These are phyloP conservation scores for Tuber brumale DNA, from an alignment of 495 filamentous ascomycete genomes.

Conservation along the genomic window DNA sequence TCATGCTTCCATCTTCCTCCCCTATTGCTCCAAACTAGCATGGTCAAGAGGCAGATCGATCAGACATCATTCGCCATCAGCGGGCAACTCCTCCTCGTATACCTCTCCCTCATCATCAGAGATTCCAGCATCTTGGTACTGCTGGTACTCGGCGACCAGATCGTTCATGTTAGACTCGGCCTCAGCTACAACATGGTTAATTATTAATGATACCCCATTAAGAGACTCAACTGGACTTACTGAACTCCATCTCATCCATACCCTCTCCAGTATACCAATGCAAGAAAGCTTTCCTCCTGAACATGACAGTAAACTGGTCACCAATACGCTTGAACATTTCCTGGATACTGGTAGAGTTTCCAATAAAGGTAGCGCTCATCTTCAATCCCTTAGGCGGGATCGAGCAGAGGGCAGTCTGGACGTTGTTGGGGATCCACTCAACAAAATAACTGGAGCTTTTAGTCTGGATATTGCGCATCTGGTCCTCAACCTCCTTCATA, in stretches of 20 bases:
- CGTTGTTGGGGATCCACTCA: constrained; percentile 99
- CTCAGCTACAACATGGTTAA: constrained; percentile 77
- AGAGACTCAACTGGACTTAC: constrained; percentile 7
- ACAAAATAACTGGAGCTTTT: constrained; percentile 99
- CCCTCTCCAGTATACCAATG: constrained; percentile 99
- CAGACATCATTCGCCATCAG: constrained; percentile 48
- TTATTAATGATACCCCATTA: neutral
- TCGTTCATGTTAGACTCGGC: constrained; percentile 99
- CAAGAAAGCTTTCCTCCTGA: constrained; percentile 99
- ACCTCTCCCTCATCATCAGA: constrained; percentile 54
- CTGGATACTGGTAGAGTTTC: constrained; percentile 98
- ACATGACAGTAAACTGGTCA: constrained; percentile 99
- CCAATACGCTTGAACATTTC: constrained; percentile 99
- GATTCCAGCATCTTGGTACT: constrained; percentile 96
- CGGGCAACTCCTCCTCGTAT: constrained; percentile 55
- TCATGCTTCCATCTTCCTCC: constrained; percentile 15
- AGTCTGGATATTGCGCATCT: constrained; percentile 99
- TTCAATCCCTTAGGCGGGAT: constrained; percentile 94
- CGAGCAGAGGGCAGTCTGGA: constrained; percentile 98
- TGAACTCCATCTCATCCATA: constrained; percentile 99
- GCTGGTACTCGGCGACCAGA: constrained; percentile 98
- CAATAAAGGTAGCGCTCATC: constrained; percentile 99
- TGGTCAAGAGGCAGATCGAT: constrained; percentile 25
- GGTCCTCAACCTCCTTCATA: constrained; percentile 99
- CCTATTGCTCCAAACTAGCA: constrained; percentile 18